Evolutionary conservation across 202 grass and related monocot genomes (phyloP), one percentile per base, ranked within the genome.

Genomic region (Setaria viridis): DNA sequence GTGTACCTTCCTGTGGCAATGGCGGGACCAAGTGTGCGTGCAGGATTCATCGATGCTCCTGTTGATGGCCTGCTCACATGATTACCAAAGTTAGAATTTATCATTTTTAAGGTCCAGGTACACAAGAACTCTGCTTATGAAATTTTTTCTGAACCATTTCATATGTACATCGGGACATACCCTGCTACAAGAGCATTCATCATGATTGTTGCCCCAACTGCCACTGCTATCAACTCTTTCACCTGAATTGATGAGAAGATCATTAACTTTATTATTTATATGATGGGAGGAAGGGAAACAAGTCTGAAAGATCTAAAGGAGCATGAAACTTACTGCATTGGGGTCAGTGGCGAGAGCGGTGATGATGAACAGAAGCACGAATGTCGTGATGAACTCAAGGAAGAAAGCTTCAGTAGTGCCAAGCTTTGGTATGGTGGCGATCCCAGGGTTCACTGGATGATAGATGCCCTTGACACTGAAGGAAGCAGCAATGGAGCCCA

Each of bases 381-480:
- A 94, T 6, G 90, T 95, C 10, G 81, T 92, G 34, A 95, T 30
- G 73, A 86, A 92, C 69, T 95, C 90, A 37, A 94, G 17, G 67
- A 88, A 90, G 78, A 94, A 94, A 1, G 93, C 25, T 48, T 80
- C 87, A 25, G 19, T 25, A 43, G 62, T 81, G 67, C 70, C 84
- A 47, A 94, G 41, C 8, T 77, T 77, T 1, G 93, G 93, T 17
- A 92, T 15, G 8, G 82, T 94, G 11, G 35, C 32, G 7, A 90
- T 81, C 58, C 82, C 39, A 21, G 54, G 45, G 70, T 59, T 83
- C n/a, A 66, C 71, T 7, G 90, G 85, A 54, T 74, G 82, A 41
- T 88, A 86, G 60, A 94, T 77, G 21, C 66, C 85, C 35, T 88
- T 92, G 37, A 82, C 81, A 0, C 60, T 43, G 35, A 86, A 88